Evolutionary conservation across 1,284 basidiomycete species (phyloP), one percentile per base, ranked within the genome.

Genomic region (Austroboletus niveus): DNA sequence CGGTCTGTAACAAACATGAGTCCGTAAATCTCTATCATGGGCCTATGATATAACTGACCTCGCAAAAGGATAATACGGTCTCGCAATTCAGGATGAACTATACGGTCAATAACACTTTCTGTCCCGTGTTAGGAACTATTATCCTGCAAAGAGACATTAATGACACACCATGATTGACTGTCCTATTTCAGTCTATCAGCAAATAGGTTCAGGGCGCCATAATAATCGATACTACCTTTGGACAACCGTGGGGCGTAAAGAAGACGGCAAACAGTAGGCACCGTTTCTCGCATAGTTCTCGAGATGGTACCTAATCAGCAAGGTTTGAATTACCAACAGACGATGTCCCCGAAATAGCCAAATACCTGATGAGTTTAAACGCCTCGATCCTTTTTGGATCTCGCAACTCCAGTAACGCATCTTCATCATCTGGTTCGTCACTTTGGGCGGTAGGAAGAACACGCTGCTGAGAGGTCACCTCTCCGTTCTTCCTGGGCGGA

Each of bases 61-160:
- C 91, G 80, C 27, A 92, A 71, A 14, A 94, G 73, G 60, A 96
- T 96, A 80, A 95, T 88, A 31, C 91, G 82, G 65, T 96, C 93
- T 42, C 93, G 81, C 52, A 96, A 75, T 55, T 91, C 87, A 41
- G 93, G 89, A 71, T 94, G 89, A 55, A 92, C 78, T 47, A 95
- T 85, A 39, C 85, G 83, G 69, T 95, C 93, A 62, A 95, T 92
- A n/a, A 89, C 80, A 59, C 90, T 89, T 69, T 94, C 88, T 90
- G 61, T 22, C 60, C 43, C 7, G 43, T 15, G 45, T 57, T 43
- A 59, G 51, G 40, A 32, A 54, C 29, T 14, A 31, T 41, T 44
- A 46, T 20, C 49, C 24, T 48, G 53, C 44, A 48, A 24, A 22
- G 35, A 57, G 24, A 50, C 38, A 24, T 24, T 24, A 24, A 83